phyloP scores from a whole-genome alignment of 2,329 filamentous ascomycete species.

The Paraphaeosphaeria minitans region DNA sequence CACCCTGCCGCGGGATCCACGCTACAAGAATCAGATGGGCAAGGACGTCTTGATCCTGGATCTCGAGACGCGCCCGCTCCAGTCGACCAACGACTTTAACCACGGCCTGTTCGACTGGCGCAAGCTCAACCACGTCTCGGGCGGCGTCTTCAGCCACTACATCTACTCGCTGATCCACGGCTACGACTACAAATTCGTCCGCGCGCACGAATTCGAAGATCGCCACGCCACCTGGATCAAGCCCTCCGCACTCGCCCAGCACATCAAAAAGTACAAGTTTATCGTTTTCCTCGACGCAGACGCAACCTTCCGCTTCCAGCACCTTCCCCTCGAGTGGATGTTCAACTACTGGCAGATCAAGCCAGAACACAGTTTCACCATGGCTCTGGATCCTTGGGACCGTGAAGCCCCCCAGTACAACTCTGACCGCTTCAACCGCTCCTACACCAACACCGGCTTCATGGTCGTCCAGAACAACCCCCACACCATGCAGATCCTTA shows the following conservation, averaged over 20 bases:
- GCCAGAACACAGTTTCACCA: conserved; percentile 50
- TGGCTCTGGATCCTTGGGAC: conserved; percentile 53
- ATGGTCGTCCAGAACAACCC: conserved; percentile 59
- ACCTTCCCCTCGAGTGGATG: conserved; percentile 57
- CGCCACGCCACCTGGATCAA: conserved; percentile 57
- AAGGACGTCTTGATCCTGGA: conserved; percentile 44
- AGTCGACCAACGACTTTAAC: conserved; percentile 38
- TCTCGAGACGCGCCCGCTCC: conserved; percentile 42
- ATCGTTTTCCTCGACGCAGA: conserved; percentile 58
- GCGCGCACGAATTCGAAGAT: conserved; percentile 47
- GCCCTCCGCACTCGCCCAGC: conserved; percentile 44
- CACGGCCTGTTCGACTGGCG: conserved; percentile 43
- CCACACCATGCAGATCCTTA: conserved; percentile 55
- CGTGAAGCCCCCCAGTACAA: conserved; percentile 43
- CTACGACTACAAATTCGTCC: conserved; percentile 57
- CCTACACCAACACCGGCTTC: conserved; percentile 59
- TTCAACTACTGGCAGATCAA: conserved; percentile 57
- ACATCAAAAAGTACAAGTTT: conserved; percentile 49
- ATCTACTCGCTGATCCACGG: conserved; percentile 53
- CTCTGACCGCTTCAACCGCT: conserved; percentile 49
- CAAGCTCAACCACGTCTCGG: conserved; percentile 44
- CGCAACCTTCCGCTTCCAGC: conserved; percentile 52
- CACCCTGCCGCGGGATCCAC: conserved; percentile 34
- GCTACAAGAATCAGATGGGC: conserved; percentile 40
- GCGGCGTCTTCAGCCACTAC: conserved; percentile 47